phyloP scores from a whole-genome alignment of 768 basidiomycete genomes.

The Boletus tylopilopsis region DNA sequence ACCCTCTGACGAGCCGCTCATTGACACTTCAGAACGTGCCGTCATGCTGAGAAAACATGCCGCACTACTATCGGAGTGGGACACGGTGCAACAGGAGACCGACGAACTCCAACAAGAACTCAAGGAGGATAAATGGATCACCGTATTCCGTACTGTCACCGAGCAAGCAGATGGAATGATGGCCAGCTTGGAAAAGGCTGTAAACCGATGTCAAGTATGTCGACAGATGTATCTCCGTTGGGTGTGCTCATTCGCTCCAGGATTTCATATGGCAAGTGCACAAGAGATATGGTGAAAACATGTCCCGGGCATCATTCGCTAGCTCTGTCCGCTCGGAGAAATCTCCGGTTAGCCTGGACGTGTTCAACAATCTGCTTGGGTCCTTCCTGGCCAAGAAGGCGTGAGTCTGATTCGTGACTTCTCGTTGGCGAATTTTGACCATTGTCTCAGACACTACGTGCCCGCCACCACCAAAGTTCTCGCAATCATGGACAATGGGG shows the following conservation, averaged over 20 bases:
- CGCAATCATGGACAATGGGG: conserved; percentile 90
- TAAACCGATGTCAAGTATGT: conserved; percentile 82
- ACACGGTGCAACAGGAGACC: conserved; percentile 72
- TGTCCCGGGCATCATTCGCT: conserved; percentile 39
- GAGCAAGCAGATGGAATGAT: conserved; percentile 99
- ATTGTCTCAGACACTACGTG: conserved; percentile 74
- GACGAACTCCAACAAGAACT: conserved; percentile 85
- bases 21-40: conserved; percentile 36
- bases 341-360: conserved; percentile 51
- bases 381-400: conserved; percentile 88
- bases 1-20: conserved; percentile 44
- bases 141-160: conserved; percentile 89
- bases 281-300: conserved; percentile 47
- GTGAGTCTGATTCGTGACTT: conserved; percentile 39
- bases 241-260: conserved; percentile 34
- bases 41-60: conserved; percentile 71
- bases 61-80: conserved; percentile 75
- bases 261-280: conserved; percentile 87
- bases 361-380: conserved; percentile 62
- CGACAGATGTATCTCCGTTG: not conserved
- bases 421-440: conserved; percentile 13
- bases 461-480: conserved; percentile 92
- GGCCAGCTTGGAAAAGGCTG: conserved; percentile 90
- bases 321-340: conserved; percentile 49
- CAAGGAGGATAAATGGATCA: conserved; percentile 96